A percentile compares a stretch with the other conserved stretches of the same genome.
These are phyloP conservation scores for Pichia sp. DNA, from an alignment of 1,139 yeast species.

Conservation along the genomic window DNA sequence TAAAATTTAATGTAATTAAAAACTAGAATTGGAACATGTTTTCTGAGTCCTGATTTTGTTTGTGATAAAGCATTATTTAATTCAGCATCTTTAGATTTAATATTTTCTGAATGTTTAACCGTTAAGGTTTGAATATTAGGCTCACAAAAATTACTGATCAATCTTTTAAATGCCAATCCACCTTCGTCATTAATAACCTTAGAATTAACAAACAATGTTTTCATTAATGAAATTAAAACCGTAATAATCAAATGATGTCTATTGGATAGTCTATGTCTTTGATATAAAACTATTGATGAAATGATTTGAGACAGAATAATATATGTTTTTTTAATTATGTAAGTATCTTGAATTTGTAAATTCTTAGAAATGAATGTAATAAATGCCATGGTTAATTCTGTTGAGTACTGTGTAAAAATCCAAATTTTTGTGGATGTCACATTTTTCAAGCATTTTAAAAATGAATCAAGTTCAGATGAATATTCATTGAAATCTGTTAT, in stretches of 20 bases:
- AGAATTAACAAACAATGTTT: constrained; percentile 33
- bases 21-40: constrained; percentile 56
- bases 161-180: constrained; percentile 49
- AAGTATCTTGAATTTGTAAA: neutral
- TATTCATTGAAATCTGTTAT: neutral
- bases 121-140: constrained; percentile 36
- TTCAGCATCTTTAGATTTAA: constrained; percentile 21
- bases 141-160: constrained; percentile 66
- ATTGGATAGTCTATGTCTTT: constrained; percentile 61
- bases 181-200: constrained; percentile 15
- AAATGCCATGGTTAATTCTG: constrained; percentile 46
- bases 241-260: constrained; percentile 63
- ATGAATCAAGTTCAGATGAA: neutral
- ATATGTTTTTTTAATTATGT: constrained; percentile 23
- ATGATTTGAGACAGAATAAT: constrained; percentile 38
- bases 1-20: constrained; percentile 48
- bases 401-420: constrained; percentile 59
- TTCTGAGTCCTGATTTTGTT: constrained; percentile 55
- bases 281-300: constrained; percentile 55
- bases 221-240: constrained; percentile 44
- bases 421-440: constrained; percentile 46
- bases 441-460: constrained; percentile 29
- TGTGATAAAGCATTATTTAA: constrained; percentile 52
- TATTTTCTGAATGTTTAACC: constrained; percentile 17
- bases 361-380: constrained; percentile 29